These are phyloP conservation scores for Ciborinia camelliae DNA, from an alignment of 2,329 filamentous ascomycete species.

Conservation along the genomic window DNA sequence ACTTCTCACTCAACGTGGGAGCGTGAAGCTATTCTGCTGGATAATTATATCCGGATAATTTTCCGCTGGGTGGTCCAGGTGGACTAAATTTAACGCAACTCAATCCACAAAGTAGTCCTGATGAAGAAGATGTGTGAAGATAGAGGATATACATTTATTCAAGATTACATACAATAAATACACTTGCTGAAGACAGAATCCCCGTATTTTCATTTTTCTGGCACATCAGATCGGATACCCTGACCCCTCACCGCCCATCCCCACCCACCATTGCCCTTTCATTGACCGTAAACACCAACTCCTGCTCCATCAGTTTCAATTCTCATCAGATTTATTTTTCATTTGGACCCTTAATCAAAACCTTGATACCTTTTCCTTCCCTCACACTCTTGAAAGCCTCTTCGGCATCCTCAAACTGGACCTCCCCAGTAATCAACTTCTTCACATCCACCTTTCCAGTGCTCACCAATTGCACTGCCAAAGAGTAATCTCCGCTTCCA, in stretches of 20 bases:
- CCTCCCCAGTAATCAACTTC: conserved; percentile 72
- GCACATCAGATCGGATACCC: not conserved
- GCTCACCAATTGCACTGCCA: conserved; percentile 69
- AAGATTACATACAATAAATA: conserved; percentile 3
- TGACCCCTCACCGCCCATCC: not conserved
- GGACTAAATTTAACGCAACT: not conserved
- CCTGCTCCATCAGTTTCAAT: not conserved
- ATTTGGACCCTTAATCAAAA: conserved; percentile 64
- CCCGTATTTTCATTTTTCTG: not conserved
- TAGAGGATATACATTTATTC: not conserved
- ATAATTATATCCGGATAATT: not conserved
- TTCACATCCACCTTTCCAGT: conserved; percentile 75
- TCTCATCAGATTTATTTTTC: conserved; percentile 24
- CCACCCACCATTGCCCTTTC: not conserved
- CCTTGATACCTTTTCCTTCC: conserved; percentile 73
- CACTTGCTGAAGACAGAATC: not conserved
- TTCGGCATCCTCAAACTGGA: conserved; percentile 79
- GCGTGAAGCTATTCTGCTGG: not conserved
- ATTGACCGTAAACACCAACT: not conserved
- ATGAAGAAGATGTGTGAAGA: not conserved
- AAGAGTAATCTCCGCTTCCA: conserved; percentile 78
- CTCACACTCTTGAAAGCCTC: conserved; percentile 84
- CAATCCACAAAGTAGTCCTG: not conserved
- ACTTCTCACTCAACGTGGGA: too few relatives aligned
- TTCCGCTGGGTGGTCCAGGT: not conserved